Percentiles rank a stretch among this genome's conserved stretches.
Conservation (phyloP, 768 basidiomycete species). For the Trametes cinnabarina region DNA sequence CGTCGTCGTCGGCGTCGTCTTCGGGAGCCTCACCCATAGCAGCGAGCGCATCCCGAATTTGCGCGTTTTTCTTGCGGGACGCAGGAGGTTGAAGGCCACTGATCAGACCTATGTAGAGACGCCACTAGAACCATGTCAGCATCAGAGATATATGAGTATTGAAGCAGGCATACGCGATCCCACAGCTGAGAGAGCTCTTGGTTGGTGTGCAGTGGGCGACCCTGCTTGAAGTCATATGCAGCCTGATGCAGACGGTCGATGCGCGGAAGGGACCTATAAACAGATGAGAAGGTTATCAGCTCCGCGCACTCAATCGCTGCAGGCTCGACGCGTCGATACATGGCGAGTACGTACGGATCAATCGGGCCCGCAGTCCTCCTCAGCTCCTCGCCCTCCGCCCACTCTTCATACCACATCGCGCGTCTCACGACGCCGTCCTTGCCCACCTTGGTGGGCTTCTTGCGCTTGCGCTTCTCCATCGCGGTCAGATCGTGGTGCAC, state of each 20-base stretch:
- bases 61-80: conserved; percentile 18
- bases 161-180: conserved; percentile 51
- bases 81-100: conserved; percentile 20
- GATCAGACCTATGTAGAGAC: conserved; percentile 56
- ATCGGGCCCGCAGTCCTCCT: conserved; percentile 41
- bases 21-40: conserved; percentile 32
- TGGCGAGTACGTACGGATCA: conserved; percentile 45
- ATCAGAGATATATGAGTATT: too few species aligned
- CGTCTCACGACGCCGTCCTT: conserved; percentile 26
- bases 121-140: conserved; percentile 43
- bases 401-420: conserved; percentile 65
- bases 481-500: conserved; percentile 60
- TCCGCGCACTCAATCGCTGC: background rate
- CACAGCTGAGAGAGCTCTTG: conserved; percentile 46
- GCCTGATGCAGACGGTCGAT: conserved; percentile 60
- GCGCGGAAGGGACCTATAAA: conserved; percentile 42
- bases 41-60: conserved; percentile 11
- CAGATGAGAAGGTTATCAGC: background rate
- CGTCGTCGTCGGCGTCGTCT: conserved; percentile 28
- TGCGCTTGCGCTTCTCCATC: conserved; percentile 52
- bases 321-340: background rate
- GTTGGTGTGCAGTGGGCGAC: conserved; percentile 38
- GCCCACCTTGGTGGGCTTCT: conserved; percentile 38
- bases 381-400: conserved; percentile 60
- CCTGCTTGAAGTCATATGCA: conserved; percentile 51